Evolutionary conservation across 495 filamentous ascomycete species (phyloP).

Genomic region (Pyrenula massariospora): DNA sequence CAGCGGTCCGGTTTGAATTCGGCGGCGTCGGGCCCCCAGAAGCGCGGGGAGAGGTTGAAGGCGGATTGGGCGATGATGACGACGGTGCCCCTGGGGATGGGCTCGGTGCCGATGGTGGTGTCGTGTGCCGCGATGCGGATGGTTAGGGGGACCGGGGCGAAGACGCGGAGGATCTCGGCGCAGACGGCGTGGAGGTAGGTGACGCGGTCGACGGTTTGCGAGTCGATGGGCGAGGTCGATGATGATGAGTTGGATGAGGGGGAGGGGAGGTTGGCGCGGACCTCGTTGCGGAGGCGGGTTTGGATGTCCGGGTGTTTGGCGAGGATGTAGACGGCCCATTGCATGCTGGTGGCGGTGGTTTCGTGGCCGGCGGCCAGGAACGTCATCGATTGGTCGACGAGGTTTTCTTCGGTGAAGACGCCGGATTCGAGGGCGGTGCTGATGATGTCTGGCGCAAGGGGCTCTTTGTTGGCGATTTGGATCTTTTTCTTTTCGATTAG

Average conservation of each 20-base stretch:
- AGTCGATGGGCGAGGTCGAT: slow-evolving; percentile 31
- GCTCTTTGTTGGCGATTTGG: slow-evolving; percentile 41
- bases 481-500: slow-evolving; percentile 59
- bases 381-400: slow-evolving; percentile 89
- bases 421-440: slow-evolving; percentile 70
- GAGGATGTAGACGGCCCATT: slow-evolving; percentile 48
- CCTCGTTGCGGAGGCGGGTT: slow-evolving; percentile 43
- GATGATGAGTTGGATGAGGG: slow-evolving; percentile 19
- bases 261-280: slow-evolving; percentile 51
- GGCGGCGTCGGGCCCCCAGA: slow-evolving; percentile 77
- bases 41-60: slow-evolving; percentile 59
- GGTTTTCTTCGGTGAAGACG: slow-evolving; percentile 65
- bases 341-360: slow-evolving; percentile 49
- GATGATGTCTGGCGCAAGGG: slow-evolving; percentile 60
- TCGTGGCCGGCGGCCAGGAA: slow-evolving; percentile 91
- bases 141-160: slow-evolving; percentile 48
- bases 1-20: slow-evolving; percentile 76
- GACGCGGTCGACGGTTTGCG: slow-evolving; percentile 38
- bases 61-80: slow-evolving; percentile 39
- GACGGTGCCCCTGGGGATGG: slow-evolving; percentile 41
- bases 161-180: slow-evolving; percentile 47
- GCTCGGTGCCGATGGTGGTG: slow-evolving; percentile 47
- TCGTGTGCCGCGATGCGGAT: slow-evolving; percentile 50
- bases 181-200: slow-evolving; percentile 51
- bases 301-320: slow-evolving; percentile 48